phyloP scores from a whole-genome alignment of 2,329 filamentous ascomycete genomes.

The Aspergillus sp. region DNA sequence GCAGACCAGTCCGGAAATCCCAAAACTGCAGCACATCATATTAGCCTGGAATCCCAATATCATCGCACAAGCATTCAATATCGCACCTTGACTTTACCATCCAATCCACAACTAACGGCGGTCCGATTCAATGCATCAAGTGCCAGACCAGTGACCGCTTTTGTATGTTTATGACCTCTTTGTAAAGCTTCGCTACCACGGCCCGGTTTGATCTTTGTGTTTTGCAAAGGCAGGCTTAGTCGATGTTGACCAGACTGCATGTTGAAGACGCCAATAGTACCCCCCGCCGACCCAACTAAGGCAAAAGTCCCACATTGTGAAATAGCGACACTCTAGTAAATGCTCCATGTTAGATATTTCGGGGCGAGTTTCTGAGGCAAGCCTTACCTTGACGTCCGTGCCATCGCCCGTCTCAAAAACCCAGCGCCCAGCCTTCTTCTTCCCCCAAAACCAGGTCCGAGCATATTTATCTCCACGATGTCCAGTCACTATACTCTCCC shows the following conservation, averaged over 20 bases:
- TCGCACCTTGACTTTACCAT: constrained; percentile 80
- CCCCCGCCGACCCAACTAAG: constrained; percentile 80
- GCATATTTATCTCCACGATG: constrained; percentile 84
- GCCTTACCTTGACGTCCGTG: constrained; percentile 66
- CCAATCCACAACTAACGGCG: constrained; percentile 82
- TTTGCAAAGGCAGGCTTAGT: constrained; percentile 78
- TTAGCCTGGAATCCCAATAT: not conserved
- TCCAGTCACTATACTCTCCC: constrained; percentile 95
- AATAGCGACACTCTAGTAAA: constrained; percentile 74
- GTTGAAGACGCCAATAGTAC: constrained; percentile 93
- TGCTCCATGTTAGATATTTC: not conserved
- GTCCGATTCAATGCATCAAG: constrained; percentile 88
- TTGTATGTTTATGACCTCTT: constrained; percentile 65
- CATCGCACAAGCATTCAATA: not conserved
- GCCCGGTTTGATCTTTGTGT: constrained; percentile 48
- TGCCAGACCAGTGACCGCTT: constrained; percentile 80
- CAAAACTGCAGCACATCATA: constrained; percentile 66
- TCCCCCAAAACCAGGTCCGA: constrained; percentile 97
- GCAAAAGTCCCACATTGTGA: constrained; percentile 94
- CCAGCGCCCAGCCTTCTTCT: constrained; percentile 91
- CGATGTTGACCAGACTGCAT: constrained; percentile 89
- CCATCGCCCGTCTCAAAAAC: constrained; percentile 84
- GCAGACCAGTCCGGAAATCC: constrained; percentile 84
- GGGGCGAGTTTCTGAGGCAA: not conserved
- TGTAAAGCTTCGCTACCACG: constrained; percentile 53